Base-by-base conservation (phyloP, 2,329 filamentous ascomycete species). In the Fusarium floridanum region DNA sequence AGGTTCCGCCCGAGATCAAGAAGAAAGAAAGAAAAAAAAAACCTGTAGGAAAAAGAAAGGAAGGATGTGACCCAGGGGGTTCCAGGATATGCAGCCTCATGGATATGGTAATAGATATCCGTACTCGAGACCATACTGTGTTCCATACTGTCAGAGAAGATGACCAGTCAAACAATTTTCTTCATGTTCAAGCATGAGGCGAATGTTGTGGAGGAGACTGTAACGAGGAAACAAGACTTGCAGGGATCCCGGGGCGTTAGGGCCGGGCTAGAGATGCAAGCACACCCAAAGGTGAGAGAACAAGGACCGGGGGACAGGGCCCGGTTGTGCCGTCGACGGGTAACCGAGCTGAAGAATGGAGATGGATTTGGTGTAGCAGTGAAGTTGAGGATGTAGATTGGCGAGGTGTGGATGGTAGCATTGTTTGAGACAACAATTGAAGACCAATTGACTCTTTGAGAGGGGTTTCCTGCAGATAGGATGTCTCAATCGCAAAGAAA, bases 331-430 rank as follows among this genome's bases (percentile, higher is more conserved):
- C 55, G 12, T 24, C 12, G 48, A 45, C 27, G 48, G 16, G 32
- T 36, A 27, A 7, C 45, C 45, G 61, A 64, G 45, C 41, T 62
- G 60, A 48, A 50, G 41, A 45, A 61, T 45, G 59, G 60, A 27
- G 29, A 22, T 20, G 27, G 3, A 1, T 4, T n/a, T 60, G 11
- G 27, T 32, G 48, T 50, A 50, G 24, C 24, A 50, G 45, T 50
- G 45, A 55, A 11, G 48, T 32, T 55, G 27, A 55, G 17, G 17
- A 55, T 8, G 6, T n/a, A 29, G 48, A 53, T 53, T 53, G 27
- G 17, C 27, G 48, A 55, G 24, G 17, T 50, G 24, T 20, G 48
- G 6, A 20, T 17, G 11, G 48, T 55, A 12, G 9, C 27, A 55
- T 55, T 5, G 27, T 14, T 29, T 11, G 27, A 32, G 41, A 14